Percentiles rank a stretch among this genome's conserved stretches.
These are phyloP conservation scores for Coemansia asiatica DNA, from an alignment of 192 early-diverging fungal genomes.

Conservation along the genomic window DNA sequence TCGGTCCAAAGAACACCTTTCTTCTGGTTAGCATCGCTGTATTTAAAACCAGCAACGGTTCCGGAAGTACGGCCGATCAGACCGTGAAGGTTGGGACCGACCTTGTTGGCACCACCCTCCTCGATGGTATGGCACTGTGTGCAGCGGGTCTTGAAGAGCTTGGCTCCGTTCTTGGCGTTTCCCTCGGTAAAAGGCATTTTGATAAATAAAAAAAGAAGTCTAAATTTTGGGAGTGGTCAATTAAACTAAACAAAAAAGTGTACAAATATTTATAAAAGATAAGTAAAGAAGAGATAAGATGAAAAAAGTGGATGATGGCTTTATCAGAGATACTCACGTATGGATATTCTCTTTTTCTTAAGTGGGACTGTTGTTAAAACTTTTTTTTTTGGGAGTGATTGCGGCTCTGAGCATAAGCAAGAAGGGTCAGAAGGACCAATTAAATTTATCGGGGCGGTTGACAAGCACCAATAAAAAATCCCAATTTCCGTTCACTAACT, in stretches of 20 bases:
- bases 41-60: slow-evolving; percentile 79
- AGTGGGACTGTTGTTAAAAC: not conserved
- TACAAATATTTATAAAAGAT: not conserved
- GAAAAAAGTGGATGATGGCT: not conserved
- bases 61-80: slow-evolving; percentile 90
- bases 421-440: not conserved
- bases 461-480: too few species aligned
- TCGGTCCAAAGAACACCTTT: slow-evolving; percentile 85
- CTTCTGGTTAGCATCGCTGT: slow-evolving; percentile 90
- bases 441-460: not conserved
- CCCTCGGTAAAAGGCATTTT: slow-evolving; percentile 24
- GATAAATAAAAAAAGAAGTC: slow-evolving; percentile 1
- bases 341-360: not conserved
- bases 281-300: slow-evolving; percentile 1
- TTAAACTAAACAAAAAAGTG: slow-evolving; percentile 3
- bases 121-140: slow-evolving; percentile 98
- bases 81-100: slow-evolving; percentile 94
- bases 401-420: slow-evolving; percentile 4
- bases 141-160: slow-evolving; percentile 96
- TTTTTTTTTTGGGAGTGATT: slow-evolving; percentile 1
- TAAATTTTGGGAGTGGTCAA: not conserved
- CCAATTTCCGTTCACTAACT: too few species aligned
- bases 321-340: not conserved
- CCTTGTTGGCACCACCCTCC: slow-evolving; percentile 75
- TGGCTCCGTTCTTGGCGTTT: slow-evolving; percentile 56